These are phyloP conservation scores for Dioszegia aurantiaca DNA, from an alignment of 768 basidiomycete species.

Conservation along the genomic window DNA sequence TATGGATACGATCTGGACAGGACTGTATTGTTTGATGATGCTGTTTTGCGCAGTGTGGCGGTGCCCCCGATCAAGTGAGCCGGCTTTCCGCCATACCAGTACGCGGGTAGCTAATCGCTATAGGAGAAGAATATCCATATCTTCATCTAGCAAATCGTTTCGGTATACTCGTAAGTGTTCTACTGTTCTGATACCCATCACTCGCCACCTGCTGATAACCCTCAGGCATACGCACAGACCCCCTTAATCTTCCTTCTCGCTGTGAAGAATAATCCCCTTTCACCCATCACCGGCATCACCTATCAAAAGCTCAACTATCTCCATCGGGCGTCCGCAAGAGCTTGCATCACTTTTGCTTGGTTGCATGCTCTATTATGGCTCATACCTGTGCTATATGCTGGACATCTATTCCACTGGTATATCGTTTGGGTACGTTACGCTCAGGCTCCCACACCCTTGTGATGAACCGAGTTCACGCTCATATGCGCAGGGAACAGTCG, in stretches of 20 bases:
- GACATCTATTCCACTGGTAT: conserved; percentile 18
- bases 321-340: conserved; percentile 48
- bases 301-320: conserved; percentile 58
- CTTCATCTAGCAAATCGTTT: conserved; percentile 21
- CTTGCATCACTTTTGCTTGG: conserved; percentile 40
- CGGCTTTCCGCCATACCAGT: neutral
- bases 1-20: conserved; percentile 28
- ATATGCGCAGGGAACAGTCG: conserved; percentile 28
- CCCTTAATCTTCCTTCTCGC: conserved; percentile 62
- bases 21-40: conserved; percentile 25
- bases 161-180: conserved; percentile 29
- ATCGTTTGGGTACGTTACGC: conserved; percentile 24
- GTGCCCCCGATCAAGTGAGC: conserved; percentile 3
- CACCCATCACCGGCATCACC: conserved; percentile 59
- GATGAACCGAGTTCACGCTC: too few species aligned
- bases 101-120: neutral
- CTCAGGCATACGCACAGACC: conserved; percentile 54
- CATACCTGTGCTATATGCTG: conserved; percentile 21
- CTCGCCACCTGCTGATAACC: neutral
- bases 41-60: conserved; percentile 1
- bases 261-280: conserved; percentile 63
- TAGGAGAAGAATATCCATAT: neutral
- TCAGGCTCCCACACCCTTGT: neutral
- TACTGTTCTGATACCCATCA: neutral
- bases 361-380: conserved; percentile 34